Evolutionary conservation across 1,284 basidiomycete species (phyloP).

Genomic region (Erythrobasidium hasegawianum): DNA sequence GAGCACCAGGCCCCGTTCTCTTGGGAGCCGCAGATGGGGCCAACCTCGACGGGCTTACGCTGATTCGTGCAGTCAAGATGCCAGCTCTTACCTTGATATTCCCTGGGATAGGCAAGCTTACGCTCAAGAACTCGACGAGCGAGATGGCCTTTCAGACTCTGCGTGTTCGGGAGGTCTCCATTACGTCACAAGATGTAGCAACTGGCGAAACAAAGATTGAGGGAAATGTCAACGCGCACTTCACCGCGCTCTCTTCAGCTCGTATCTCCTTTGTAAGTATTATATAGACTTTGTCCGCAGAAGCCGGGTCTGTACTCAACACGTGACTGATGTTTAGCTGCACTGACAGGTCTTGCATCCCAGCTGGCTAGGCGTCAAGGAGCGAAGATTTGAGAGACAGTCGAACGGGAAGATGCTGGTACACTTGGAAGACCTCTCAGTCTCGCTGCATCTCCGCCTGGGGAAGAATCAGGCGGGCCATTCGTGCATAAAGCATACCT

Average conservation of each 20-base stretch:
- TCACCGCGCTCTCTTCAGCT: constrained; percentile 3
- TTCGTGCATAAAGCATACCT: constrained; percentile 9
- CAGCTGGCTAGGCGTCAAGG: constrained; percentile 5
- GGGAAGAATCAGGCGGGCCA: constrained; percentile 14
- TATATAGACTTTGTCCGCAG: too few species aligned
- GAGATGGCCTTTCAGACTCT: constrained; percentile 32
- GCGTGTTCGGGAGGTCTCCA: constrained; percentile 15
- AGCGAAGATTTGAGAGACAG: constrained; percentile 1
- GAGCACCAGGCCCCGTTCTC: constrained; percentile 18
- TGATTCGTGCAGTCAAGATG: constrained; percentile 26
- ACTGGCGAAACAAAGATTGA: neutral
- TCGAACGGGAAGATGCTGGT: constrained; percentile 10
- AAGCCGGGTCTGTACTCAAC: neutral
- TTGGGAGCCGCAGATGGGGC: constrained; percentile 26
- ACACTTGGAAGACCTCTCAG: constrained; percentile 5
- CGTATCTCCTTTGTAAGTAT: constrained; percentile 20
- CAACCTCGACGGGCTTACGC: constrained; percentile 31
- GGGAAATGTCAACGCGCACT: constrained; percentile 7
- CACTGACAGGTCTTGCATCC: constrained; percentile 5
- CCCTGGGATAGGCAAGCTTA: constrained; percentile 23
- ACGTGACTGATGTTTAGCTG: neutral
- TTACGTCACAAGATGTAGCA: constrained; percentile 22
- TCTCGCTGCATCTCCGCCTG: constrained; percentile 7
- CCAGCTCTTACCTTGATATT: constrained; percentile 21
- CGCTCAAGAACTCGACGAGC: constrained; percentile 30